Conservation (phyloP, 345 rosid species). For the Linum tenue region DNA sequence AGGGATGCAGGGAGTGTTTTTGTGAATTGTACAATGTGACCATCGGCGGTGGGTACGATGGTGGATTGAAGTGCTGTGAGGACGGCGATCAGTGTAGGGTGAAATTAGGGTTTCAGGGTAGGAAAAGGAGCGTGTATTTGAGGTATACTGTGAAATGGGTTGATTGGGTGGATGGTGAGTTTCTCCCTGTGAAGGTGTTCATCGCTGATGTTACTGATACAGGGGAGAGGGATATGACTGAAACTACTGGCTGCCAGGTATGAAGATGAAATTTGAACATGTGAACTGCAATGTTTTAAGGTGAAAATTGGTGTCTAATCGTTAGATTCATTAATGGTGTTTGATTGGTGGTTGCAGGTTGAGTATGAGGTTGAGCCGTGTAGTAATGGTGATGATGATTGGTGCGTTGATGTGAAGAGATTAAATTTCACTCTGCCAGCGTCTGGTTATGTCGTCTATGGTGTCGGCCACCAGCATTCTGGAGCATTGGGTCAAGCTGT, state of each 20-base stretch:
- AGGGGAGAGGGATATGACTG: slow-evolving; percentile 27
- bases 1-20: slow-evolving; percentile 72
- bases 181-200: slow-evolving; percentile 58
- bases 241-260: slow-evolving; percentile 50
- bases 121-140: slow-evolving; percentile 40
- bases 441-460: slow-evolving; percentile 68
- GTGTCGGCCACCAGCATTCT: slow-evolving; percentile 70
- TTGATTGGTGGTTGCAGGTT: slow-evolving; percentile 24
- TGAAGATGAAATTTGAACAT: background rate
- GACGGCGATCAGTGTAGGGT: slow-evolving; percentile 58
- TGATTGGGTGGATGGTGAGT: slow-evolving; percentile 44
- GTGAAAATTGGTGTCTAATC: background rate
- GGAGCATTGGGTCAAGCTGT: slow-evolving; percentile 64
- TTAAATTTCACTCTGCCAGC: slow-evolving; percentile 47
- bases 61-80: slow-evolving; percentile 65
- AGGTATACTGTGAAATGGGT: slow-evolving; percentile 63
- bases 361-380: slow-evolving; percentile 63
- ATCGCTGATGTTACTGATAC: slow-evolving; percentile 72
- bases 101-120: slow-evolving; percentile 39
- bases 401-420: slow-evolving; percentile 42
- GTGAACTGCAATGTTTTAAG: too few relatives aligned
- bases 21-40: slow-evolving; percentile 74
- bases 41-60: slow-evolving; percentile 42
- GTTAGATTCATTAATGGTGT: too few relatives aligned
- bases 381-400: slow-evolving; percentile 6